phyloP scores from a whole-genome alignment of 257 asterid genomes.

The Solanum corneliomulleri region DNA sequence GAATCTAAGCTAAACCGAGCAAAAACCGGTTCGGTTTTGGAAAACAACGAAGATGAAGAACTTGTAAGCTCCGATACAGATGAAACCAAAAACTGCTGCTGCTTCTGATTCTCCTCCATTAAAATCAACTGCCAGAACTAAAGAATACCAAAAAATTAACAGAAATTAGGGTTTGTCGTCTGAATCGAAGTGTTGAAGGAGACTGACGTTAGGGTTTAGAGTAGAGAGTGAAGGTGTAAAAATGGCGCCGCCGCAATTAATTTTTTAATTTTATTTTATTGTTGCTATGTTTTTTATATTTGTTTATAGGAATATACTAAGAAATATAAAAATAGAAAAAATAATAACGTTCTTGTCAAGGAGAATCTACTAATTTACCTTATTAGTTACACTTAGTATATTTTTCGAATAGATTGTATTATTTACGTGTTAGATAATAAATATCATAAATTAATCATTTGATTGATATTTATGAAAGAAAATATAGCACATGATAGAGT shows the following conservation, averaged over 20 bases:
- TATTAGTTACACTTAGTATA: rapidly evolving
- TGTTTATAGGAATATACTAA: not conserved
- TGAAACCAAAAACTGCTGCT: conserved; percentile 53
- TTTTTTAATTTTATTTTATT: not conserved
- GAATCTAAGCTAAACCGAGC: conserved; percentile 54
- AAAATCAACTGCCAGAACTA: not conserved
- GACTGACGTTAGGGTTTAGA: not conserved
- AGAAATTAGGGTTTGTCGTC: not conserved
- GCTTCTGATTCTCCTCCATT: conserved; percentile 35
- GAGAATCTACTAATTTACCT: not conserved
- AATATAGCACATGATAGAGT: too few relatives aligned
- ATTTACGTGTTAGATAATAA: too few relatives aligned
- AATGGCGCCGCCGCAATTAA: not conserved
- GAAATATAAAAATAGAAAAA: not conserved
- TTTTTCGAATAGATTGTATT: too few relatives aligned
- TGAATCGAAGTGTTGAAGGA: not conserved
- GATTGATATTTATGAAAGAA: too few relatives aligned
- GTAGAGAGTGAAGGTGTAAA: not conserved
- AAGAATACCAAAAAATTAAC: not conserved
- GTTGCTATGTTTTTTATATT: not conserved
- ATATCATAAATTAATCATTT: too few relatives aligned
- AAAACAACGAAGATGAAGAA: conserved; percentile 28
- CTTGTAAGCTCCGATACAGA: conserved; percentile 65
- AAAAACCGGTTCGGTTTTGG: conserved; percentile 32
- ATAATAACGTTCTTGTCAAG: not conserved